Base-by-base conservation (phyloP, 371 early-diverging fungal species). In the Globomyces sp. region DNA sequence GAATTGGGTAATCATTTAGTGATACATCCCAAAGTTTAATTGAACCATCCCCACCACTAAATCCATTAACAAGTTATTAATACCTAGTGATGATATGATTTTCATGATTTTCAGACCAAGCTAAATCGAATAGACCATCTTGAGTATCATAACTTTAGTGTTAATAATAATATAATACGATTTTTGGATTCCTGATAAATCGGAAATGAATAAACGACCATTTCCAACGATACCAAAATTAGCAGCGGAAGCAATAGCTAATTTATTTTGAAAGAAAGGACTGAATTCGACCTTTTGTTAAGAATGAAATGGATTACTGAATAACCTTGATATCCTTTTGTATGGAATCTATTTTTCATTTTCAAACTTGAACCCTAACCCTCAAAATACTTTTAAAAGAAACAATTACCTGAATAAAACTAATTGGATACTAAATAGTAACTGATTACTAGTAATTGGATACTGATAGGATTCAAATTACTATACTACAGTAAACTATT, bases 141-240 rank as follows among this genome's bases (percentile, higher is more conserved):
- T 95, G 96, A 5, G 96, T 94, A 71, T 96, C 98, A 74, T 87
- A 97, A 39, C 73, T 76, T 42, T 2, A 43, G 3, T 39, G 24
- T 55, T 55, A 55, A n/a, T 39, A 8, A 44, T n/a, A 39, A 41
- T 13, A 57, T 36, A 36, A 11, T 44, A 36, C 41, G 58, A 9
- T 55, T 55, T 36, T 39, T 55, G 55, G 6, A 55, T 40, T 39
- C 40, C 40, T 36, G 2, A 74, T 41, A 73, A 60, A 42, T 79
- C 79, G 34, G 91, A 75, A 43, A 92, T 74, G 77, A 84, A 92
- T 10, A 93, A 81, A 53, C 91, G 80, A 34, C 98, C 98, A 75
- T 96, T 97, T 8, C 98, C 98, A 4, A 93, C 95, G 3, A 97
- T 84, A 8, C 98, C 98, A 81, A 89, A 97, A 82, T 97, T 96